These are phyloP conservation scores for Phycomyces nitens DNA, from an alignment of 192 early-diverging fungal species.

Conservation along the genomic window DNA sequence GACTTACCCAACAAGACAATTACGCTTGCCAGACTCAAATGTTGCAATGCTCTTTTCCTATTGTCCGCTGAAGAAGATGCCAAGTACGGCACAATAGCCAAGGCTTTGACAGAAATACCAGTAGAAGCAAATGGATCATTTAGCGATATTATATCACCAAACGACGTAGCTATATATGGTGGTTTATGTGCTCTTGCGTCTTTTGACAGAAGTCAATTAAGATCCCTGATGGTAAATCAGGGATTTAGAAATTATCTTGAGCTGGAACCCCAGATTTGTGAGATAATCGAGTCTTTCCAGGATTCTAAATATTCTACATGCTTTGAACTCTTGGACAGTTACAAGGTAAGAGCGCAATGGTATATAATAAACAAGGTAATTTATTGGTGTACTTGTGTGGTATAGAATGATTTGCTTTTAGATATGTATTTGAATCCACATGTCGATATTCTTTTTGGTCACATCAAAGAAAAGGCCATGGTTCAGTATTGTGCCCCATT, in stretches of 20 bases:
- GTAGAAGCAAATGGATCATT: conserved; percentile 50
- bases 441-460: conserved; percentile 62
- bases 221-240: conserved; percentile 69
- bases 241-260: conserved; percentile 77
- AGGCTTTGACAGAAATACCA: conserved; percentile 53
- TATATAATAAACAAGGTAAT: conserved; percentile 37
- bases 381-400: conserved; percentile 8
- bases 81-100: conserved; percentile 61
- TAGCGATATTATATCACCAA: conserved; percentile 54
- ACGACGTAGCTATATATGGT: conserved; percentile 81
- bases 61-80: conserved; percentile 49
- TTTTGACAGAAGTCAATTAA: conserved; percentile 69
- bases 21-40: conserved; percentile 59
- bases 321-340: conserved; percentile 60
- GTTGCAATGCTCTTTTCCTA: conserved; percentile 60
- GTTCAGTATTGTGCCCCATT: conserved; percentile 84
- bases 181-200: conserved; percentile 75
- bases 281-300: conserved; percentile 71
- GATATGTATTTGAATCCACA: conserved; percentile 74
- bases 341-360: conserved; percentile 51
- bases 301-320: conserved; percentile 69
- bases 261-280: conserved; percentile 73
- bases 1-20: conserved; percentile 61
- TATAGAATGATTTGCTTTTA: conserved; percentile 23
- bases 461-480: conserved; percentile 73